A percentile compares a stretch with the other conserved stretches of the same genome.
Evolutionary conservation across 2,329 filamentous ascomycete genomes (phyloP).

Genomic region (Curvularia lunata): DNA sequence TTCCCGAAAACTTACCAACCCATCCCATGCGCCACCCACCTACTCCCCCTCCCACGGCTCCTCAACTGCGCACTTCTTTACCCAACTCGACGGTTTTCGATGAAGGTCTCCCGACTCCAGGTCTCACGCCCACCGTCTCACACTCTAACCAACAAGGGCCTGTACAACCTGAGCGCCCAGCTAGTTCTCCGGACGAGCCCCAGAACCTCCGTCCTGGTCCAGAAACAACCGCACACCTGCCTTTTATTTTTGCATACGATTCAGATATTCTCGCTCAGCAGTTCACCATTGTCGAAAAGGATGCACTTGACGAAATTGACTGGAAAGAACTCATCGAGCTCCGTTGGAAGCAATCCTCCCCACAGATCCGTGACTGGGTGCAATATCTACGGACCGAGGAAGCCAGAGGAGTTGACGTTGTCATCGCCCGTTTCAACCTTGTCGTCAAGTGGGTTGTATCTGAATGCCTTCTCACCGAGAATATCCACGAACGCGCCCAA

Average conservation of each 20-base stretch:
- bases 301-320: conserved; percentile 83
- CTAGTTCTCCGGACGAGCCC: conserved; percentile 33
- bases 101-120: conserved; percentile 47
- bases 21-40: conserved; percentile 50
- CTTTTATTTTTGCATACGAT: conserved; percentile 81
- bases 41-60: conserved; percentile 53
- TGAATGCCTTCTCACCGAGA: conserved; percentile 75
- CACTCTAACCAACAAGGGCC: conserved; percentile 32
- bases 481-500: conserved; percentile 73
- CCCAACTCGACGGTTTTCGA: conserved; percentile 43
- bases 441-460: conserved; percentile 88
- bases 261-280: conserved; percentile 80
- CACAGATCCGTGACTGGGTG: conserved; percentile 77
- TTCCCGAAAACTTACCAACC: conserved; percentile 34
- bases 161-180: conserved; percentile 19
- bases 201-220: conserved; percentile 25
- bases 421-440: conserved; percentile 85
- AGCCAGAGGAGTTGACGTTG: conserved; percentile 78
- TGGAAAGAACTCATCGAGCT: conserved; percentile 88
- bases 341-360: conserved; percentile 76
- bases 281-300: conserved; percentile 85
- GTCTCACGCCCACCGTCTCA: conserved; percentile 46
- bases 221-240: conserved; percentile 61
- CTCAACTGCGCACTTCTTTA: conserved; percentile 34
- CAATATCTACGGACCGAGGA: conserved; percentile 76